A percentile compares a stretch with the other conserved stretches of the same genome.
Evolutionary conservation across 768 basidiomycete species (phyloP).

Genomic region (Mycena crocata): DNA sequence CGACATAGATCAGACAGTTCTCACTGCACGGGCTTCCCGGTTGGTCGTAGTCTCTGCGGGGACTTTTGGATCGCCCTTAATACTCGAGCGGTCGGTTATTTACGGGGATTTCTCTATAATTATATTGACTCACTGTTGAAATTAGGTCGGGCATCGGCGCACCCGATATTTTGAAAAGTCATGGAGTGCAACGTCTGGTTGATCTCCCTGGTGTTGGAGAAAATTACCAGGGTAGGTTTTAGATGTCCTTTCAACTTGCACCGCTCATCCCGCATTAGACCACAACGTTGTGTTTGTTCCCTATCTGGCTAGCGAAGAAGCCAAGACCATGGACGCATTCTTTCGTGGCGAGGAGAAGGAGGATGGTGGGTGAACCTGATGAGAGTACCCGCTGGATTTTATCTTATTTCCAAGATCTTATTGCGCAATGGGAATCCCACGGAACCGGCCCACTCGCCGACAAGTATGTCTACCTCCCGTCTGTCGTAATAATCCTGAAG

Average conservation of each 20-base stretch:
- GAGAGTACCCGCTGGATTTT: slow-evolving; percentile 37
- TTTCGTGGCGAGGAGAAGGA: slow-evolving; percentile 42
- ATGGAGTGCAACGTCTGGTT: slow-evolving; percentile 51
- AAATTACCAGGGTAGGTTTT: slow-evolving; percentile 48
- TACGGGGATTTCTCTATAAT: background rate
- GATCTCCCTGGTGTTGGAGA: slow-evolving; percentile 68
- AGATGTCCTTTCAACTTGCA: background rate
- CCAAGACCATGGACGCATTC: slow-evolving; percentile 48
- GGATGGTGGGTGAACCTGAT: slow-evolving; percentile 35
- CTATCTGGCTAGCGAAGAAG: slow-evolving; percentile 44
- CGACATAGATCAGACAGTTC: slow-evolving; percentile 36
- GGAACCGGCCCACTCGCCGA: slow-evolving; percentile 46
- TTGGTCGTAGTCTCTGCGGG: slow-evolving; percentile 46
- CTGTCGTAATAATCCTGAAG: background rate
- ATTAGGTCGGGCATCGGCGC: slow-evolving; percentile 64
- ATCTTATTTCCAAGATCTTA: background rate
- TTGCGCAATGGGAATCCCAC: slow-evolving; percentile 14
- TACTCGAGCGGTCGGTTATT: slow-evolving; percentile 43
- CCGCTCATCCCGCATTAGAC: slow-evolving; percentile 47
- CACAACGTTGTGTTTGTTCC: slow-evolving; percentile 44
- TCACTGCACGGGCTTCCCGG: slow-evolving; percentile 37
- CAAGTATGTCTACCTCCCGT: slow-evolving; percentile 43
- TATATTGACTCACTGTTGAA: background rate
- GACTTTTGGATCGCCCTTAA: slow-evolving; percentile 47
- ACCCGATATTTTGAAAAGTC: slow-evolving; percentile 44